Evolutionary conservation across 768 basidiomycete species (phyloP), one percentile per base, ranked within the genome.

Genomic region (Suillus luteus): DNA sequence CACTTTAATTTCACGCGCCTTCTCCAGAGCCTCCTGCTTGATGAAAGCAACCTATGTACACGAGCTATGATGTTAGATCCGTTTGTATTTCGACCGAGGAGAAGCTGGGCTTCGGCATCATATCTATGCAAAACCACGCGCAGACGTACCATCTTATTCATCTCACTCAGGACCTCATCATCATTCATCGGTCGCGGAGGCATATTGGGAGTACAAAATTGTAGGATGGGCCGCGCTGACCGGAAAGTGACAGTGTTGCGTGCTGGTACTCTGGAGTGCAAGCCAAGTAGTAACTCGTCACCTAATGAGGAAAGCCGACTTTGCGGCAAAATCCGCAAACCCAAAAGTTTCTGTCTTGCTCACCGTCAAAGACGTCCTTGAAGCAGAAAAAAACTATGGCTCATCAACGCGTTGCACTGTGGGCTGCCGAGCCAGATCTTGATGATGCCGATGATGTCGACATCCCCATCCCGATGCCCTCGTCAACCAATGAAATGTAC

Each of bases 21-120:
- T 99, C 82, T 99, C 96, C 67, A 93, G 77, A 5, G 96, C 96
- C 78, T 99, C 97, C 74, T 99, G 97, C 79, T 93, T 96, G 85
- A 99, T 99, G 83, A 98, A 98, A 60, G 94, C 90, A 55, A 96
- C 93, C 96, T 96, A 75, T 38, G 66, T 17, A 37, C 64, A 62
- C 5, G 6, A 55, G 46, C 52, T 14, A 41, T 24, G 44, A 38
- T 7, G 62, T 35, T 38, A 63, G 46, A 68, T 65, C 41, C 62
- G 48, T 44, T 40, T 19, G 33, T 49, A 65, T 64, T 44, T 49
- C 44, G 33, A 41, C 48, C 48, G 67, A 43, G 41, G 55, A 58
- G 51, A 52, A 46, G 48, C 65, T 54, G 63, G 61, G 60, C 17
- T 43, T 49, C 43, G 35, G 59, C 58, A 27, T 33, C 46, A 55